Conservation (phyloP, 441 rosid species). For the Corymbia citriodora region DNA sequence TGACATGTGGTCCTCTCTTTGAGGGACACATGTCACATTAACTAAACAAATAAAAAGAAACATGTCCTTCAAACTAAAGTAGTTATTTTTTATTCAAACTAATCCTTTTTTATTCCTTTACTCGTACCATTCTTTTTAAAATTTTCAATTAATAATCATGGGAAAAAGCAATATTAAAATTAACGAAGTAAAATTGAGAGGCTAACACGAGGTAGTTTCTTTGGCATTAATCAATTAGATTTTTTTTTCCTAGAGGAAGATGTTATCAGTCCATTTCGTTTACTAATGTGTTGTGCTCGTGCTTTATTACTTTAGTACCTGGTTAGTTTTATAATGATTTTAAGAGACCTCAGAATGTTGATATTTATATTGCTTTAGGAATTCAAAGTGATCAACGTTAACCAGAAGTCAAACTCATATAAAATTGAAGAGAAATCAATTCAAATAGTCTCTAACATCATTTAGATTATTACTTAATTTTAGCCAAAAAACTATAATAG, state of each 20-base stretch:
- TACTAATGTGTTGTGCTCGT: not conserved
- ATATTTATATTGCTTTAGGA: not conserved
- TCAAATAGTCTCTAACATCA: not conserved
- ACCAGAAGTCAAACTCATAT: not conserved
- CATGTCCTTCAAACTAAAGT: not conserved
- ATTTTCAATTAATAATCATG: too few relatives aligned
- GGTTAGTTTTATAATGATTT: not conserved
- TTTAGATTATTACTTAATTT: not conserved
- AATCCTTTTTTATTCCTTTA: too few relatives aligned
- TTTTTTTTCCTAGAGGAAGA: not conserved
- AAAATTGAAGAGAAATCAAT: too few relatives aligned
- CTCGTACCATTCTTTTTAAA: not conserved
- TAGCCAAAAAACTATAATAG: not conserved
- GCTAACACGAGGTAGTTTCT: not conserved
- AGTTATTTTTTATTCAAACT: too few relatives aligned
- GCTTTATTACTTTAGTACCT: not conserved
- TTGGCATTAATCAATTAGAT: not conserved
- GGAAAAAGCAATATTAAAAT: not conserved
- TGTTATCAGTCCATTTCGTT: not conserved
- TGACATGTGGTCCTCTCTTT: not conserved
- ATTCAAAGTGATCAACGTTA: too few relatives aligned
- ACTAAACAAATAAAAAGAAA: not conserved
- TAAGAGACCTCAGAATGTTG: not conserved
- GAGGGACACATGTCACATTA: not conserved
- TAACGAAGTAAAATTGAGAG: not conserved